These are phyloP conservation scores for Solioccasus polychromus DNA, from an alignment of 768 basidiomycete genomes.

Conservation along the genomic window DNA sequence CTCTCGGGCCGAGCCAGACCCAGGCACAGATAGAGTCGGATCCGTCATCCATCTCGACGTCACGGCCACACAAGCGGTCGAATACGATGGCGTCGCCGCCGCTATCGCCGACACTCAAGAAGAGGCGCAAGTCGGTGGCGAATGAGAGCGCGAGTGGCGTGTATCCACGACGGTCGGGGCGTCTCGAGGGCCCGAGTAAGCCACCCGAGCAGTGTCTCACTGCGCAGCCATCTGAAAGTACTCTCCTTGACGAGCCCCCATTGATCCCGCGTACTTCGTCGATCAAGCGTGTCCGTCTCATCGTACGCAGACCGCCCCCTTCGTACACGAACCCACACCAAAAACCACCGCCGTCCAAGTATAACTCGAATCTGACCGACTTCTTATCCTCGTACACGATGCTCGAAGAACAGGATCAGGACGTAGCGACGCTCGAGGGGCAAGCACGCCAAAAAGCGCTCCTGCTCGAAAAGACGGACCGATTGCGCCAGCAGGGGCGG, in stretches of 20 bases:
- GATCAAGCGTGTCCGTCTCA: slow-evolving; percentile 61
- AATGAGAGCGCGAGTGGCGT: slow-evolving; percentile 6
- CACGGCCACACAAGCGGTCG: slow-evolving; percentile 26
- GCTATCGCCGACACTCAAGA: slow-evolving; percentile 17
- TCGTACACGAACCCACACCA: slow-evolving; percentile 66
- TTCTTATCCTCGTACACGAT: slow-evolving; percentile 64
- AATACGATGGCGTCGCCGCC: slow-evolving; percentile 22
- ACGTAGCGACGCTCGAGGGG: slow-evolving; percentile 35
- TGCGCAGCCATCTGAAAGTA: neutral
- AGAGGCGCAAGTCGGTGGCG: slow-evolving; percentile 25
- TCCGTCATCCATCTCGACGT: slow-evolving; percentile 6
- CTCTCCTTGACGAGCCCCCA: neutral
- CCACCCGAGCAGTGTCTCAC: slow-evolving; percentile 1
- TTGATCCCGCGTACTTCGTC: slow-evolving; percentile 18
- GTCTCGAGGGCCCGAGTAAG: slow-evolving; percentile 16
- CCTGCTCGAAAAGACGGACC: slow-evolving; percentile 42
- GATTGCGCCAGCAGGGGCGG: slow-evolving; percentile 46
- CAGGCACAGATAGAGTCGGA: slow-evolving; percentile 4
- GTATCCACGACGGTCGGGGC: slow-evolving; percentile 19
- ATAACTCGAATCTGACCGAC: slow-evolving; percentile 50
- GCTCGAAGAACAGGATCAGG: slow-evolving; percentile 49
- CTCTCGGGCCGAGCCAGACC: neutral
- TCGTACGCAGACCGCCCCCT: slow-evolving; percentile 64
- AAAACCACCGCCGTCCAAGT: slow-evolving; percentile 49
- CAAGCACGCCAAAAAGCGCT: slow-evolving; percentile 43